These are phyloP conservation scores for Micractinium conductrix DNA, from an alignment of 139 green algal species.

Conservation along the genomic window DNA sequence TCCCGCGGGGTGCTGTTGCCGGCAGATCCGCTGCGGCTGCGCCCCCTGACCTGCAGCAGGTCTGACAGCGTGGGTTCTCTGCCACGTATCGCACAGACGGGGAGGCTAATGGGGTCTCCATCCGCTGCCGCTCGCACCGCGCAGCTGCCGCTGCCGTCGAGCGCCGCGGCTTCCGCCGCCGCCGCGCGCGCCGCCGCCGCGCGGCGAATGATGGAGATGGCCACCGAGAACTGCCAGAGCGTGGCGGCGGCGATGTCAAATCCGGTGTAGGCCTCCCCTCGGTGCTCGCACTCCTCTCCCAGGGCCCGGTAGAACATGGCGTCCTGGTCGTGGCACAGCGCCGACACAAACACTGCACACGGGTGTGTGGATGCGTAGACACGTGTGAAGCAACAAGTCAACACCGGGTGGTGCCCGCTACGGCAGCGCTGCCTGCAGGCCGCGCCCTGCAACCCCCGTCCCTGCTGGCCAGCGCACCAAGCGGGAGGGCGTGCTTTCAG, in stretches of 20 bases:
- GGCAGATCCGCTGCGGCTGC: slow-evolving; percentile 4
- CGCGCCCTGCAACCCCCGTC: too few relatives aligned
- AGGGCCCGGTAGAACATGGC: slow-evolving; percentile 31
- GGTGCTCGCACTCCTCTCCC: slow-evolving; percentile 30
- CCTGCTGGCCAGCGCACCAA: too few relatives aligned
- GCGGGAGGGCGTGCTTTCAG: too few relatives aligned
- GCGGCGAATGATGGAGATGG: slow-evolving; percentile 30
- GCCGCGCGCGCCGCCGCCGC: background rate
- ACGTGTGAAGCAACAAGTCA: background rate
- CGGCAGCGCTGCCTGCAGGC: background rate
- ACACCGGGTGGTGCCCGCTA: too few relatives aligned
- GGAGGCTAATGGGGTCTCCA: background rate
- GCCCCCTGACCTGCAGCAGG: slow-evolving; percentile 31
- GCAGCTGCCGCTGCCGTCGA: background rate
- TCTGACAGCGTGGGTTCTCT: slow-evolving; percentile 25
- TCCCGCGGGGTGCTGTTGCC: slow-evolving; percentile 12
- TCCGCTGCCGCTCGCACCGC: background rate
- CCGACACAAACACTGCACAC: slow-evolving; percentile 32
- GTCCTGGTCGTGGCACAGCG: slow-evolving; percentile 40
- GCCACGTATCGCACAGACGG: too few relatives aligned
- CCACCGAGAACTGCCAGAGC: slow-evolving; percentile 47
- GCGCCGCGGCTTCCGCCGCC: background rate
- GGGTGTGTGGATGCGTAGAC: background rate
- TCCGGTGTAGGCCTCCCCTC: slow-evolving; percentile 29
- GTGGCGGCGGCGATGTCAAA: slow-evolving; percentile 46